Evolutionary conservation across 2,329 filamentous ascomycete species (phyloP).

Genomic region (Verticillium zaregamsianum): DNA sequence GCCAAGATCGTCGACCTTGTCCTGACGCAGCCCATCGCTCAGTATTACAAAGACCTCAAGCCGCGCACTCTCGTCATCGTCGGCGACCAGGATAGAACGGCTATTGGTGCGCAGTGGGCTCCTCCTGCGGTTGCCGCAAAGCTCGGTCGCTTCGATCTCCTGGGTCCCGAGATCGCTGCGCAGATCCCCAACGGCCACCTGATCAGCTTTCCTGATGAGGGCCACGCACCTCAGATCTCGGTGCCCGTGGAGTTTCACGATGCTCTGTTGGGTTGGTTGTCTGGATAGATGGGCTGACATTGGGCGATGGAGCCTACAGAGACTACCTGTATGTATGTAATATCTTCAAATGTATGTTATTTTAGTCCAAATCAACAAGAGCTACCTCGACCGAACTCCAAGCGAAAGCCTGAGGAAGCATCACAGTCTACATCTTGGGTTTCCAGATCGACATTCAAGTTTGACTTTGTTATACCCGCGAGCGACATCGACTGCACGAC

Average conservation of each 20-base stretch:
- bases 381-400: too few relatives aligned
- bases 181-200: constrained; percentile 40
- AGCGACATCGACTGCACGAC: too few relatives aligned
- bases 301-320: too few relatives aligned
- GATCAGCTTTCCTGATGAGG: constrained; percentile 41
- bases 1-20: constrained; percentile 49
- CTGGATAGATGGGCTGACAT: too few relatives aligned
- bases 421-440: too few relatives aligned
- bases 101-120: constrained; percentile 50
- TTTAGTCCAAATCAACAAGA: too few relatives aligned
- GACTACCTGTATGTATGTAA: too few relatives aligned
- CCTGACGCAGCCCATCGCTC: constrained; percentile 45
- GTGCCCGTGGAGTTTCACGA: constrained; percentile 41
- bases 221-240: constrained; percentile 51
- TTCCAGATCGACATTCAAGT: too few relatives aligned
- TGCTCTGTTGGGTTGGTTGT: constrained; percentile 41
- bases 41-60: constrained; percentile 41
- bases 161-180: constrained; percentile 40
- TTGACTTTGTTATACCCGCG: too few relatives aligned
- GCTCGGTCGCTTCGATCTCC: constrained; percentile 44
- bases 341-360: too few relatives aligned
- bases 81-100: constrained; percentile 48
- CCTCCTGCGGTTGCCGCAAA: constrained; percentile 35
- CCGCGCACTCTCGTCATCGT: constrained; percentile 44
- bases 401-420: too few relatives aligned